Percentiles rank a stretch among this genome's conserved stretches.
These are phyloP conservation scores for Amyloporia xantha DNA, from an alignment of 768 basidiomycete species.

Conservation along the genomic window DNA sequence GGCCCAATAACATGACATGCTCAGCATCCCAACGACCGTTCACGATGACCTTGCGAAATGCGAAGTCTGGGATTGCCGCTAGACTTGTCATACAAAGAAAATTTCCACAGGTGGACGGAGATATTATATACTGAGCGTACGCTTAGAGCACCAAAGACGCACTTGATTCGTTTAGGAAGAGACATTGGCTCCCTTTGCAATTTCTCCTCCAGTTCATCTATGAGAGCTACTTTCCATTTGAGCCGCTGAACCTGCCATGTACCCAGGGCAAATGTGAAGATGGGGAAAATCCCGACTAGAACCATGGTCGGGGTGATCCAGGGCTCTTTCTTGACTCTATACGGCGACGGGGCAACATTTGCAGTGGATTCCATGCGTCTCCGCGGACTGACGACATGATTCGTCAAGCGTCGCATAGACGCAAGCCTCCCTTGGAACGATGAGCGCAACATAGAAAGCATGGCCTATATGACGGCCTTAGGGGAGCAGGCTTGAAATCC, in stretches of 20 bases:
- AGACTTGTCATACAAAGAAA: conserved; percentile 37
- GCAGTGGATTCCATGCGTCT: not conserved
- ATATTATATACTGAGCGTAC: no score
- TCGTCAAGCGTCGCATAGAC: not conserved
- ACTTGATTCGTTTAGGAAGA: conserved; percentile 88
- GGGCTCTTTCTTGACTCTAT: conserved; percentile 52
- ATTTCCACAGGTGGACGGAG: not conserved
- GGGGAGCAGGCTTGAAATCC: not conserved
- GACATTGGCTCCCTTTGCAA: conserved; percentile 69
- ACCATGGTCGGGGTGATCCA: conserved; percentile 67
- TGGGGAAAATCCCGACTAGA: conserved; percentile 76
- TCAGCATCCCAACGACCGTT: conserved; percentile 75
- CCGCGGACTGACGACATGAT: not conserved
- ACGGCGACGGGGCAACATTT: conserved; percentile 19
- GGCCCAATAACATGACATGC: conserved; percentile 75
- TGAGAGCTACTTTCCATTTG: conserved; percentile 91
- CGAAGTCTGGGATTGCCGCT: conserved; percentile 78
- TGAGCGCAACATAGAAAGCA: conserved; percentile 6
- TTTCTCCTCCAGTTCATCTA: conserved; percentile 91
- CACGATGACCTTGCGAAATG: conserved; percentile 78
- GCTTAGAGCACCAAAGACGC: no score
- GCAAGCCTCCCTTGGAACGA: not conserved
- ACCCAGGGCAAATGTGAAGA: conserved; percentile 86
- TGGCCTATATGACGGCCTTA: not conserved
- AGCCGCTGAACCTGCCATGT: conserved; percentile 92